phyloP scores from a whole-genome alignment of 805 yeast genomes.

The Scheffersomyces ergatensis region DNA sequence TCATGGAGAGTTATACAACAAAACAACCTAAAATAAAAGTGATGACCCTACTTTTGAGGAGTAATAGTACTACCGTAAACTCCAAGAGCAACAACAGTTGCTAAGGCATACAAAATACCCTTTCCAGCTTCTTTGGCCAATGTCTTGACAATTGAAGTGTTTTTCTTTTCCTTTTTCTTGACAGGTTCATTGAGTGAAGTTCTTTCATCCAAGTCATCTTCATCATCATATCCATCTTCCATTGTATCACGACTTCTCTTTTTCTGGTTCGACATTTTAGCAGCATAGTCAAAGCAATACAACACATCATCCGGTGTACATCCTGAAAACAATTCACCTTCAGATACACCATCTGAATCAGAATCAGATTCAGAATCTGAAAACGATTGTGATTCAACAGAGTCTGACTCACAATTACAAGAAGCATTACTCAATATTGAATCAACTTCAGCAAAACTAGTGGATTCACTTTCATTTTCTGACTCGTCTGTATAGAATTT shows the following conservation, averaged over 20 bases:
- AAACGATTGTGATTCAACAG: background rate
- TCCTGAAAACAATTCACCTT: too few relatives aligned
- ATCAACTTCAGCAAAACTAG: too few relatives aligned
- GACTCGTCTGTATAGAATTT: too few relatives aligned
- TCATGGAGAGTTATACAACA: background rate
- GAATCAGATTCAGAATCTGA: background rate
- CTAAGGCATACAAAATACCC: conserved; percentile 28
- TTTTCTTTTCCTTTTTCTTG: conserved; percentile 6
- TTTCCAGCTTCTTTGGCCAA: conserved; percentile 29
- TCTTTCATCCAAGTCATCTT: background rate
- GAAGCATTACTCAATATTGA: too few relatives aligned
- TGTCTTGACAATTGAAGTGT: conserved; percentile 7
- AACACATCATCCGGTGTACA: too few relatives aligned
- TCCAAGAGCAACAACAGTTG: conserved; percentile 34
- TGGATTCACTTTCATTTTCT: too few relatives aligned
- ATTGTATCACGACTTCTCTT: conserved; percentile 5
- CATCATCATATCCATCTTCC: conserved; percentile 5
- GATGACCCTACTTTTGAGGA: background rate
- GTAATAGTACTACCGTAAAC: conserved; percentile 26
- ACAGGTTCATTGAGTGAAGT: background rate
- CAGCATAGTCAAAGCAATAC: too few relatives aligned
- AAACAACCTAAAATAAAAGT: background rate
- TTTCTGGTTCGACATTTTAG: too few relatives aligned
- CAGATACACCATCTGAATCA: too few relatives aligned
- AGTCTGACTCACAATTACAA: background rate